These are phyloP conservation scores for Uronychia setigera DNA, from an alignment of 73 alveolate species.

Conservation along the genomic window DNA sequence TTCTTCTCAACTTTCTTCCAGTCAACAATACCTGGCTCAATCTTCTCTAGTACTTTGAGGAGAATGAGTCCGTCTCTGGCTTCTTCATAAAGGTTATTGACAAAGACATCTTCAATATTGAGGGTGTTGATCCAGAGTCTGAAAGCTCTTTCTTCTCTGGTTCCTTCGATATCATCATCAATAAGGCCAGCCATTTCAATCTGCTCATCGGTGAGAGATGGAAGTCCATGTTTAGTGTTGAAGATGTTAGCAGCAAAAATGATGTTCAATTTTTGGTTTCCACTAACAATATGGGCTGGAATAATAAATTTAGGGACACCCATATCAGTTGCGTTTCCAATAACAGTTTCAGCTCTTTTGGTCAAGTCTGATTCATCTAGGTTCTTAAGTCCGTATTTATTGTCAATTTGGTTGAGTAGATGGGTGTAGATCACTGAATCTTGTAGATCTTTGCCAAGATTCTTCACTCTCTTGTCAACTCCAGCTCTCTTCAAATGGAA, in stretches of 20 bases:
- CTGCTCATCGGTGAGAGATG: slow-evolving; percentile 35
- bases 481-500: slow-evolving; percentile 87
- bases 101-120: slow-evolving; percentile 79
- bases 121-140: slow-evolving; percentile 96
- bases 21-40: slow-evolving; percentile 88
- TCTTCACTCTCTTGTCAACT: slow-evolving; percentile 69
- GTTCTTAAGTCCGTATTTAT: slow-evolving; percentile 76
- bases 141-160: slow-evolving; percentile 96
- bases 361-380: slow-evolving; percentile 66
- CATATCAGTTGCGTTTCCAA: slow-evolving; percentile 73
- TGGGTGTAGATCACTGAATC: slow-evolving; percentile 40
- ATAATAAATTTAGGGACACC: slow-evolving; percentile 91
- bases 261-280: slow-evolving; percentile 88
- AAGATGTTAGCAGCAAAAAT: slow-evolving; percentile 93
- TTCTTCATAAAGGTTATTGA: slow-evolving; percentile 90
- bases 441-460: slow-evolving; percentile 82
- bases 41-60: slow-evolving; percentile 83
- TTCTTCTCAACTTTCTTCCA: slow-evolving; percentile 92
- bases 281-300: slow-evolving; percentile 82
- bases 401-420: slow-evolving; percentile 81
- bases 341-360: slow-evolving; percentile 83
- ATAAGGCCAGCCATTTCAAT: slow-evolving; percentile 82
- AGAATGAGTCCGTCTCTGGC: slow-evolving; percentile 90
- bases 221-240: slow-evolving; percentile 94
- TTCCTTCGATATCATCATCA: slow-evolving; percentile 92